A percentile compares a stretch with the other conserved stretches of the same genome.
These are phyloP conservation scores for Tolypocladium guangdongense DNA, from an alignment of 2,329 filamentous ascomycete genomes.

Conservation along the genomic window DNA sequence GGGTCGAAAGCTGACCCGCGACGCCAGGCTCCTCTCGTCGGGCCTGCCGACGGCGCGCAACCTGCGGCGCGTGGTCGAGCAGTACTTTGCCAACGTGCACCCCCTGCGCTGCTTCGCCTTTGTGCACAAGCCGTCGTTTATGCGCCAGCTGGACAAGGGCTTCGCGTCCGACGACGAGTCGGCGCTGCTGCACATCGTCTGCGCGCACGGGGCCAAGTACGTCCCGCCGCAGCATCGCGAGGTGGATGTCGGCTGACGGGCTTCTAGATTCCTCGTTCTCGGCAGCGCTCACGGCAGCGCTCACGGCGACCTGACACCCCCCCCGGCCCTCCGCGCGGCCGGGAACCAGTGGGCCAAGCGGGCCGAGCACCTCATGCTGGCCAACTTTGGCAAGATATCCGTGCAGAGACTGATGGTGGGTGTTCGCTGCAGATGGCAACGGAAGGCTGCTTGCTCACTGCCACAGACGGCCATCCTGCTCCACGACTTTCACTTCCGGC, in stretches of 20 bases:
- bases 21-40: slow-evolving; percentile 20
- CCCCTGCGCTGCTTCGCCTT: slow-evolving; percentile 29
- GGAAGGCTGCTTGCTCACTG: background rate
- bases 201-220: slow-evolving; percentile 27
- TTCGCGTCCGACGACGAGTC: slow-evolving; percentile 24
- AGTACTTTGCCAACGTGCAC: slow-evolving; percentile 28
- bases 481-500: slow-evolving; percentile 28
- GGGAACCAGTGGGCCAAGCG: slow-evolving; percentile 27
- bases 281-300: slow-evolving; percentile 14
- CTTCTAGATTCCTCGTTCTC: slow-evolving; percentile 22
- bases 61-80: slow-evolving; percentile 24
- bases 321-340: slow-evolving; percentile 20
- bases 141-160: slow-evolving; percentile 25
- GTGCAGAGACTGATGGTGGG: slow-evolving; percentile 27
- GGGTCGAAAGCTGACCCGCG: background rate
- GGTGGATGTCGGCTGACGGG: slow-evolving; percentile 2
- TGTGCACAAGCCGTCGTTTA: slow-evolving; percentile 28
- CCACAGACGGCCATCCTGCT: slow-evolving; percentile 24
- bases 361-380: slow-evolving; percentile 23
- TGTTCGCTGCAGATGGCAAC: background rate
- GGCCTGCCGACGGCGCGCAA: slow-evolving; percentile 22
- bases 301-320: slow-evolving; percentile 18
- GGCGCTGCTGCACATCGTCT: slow-evolving; percentile 24
- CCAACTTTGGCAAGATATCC: slow-evolving; percentile 27
- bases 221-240: background rate